Percentiles rank a stretch among this genome's conserved stretches.
Conservation (phyloP, 225 moss, liverwort and hornwort genomes). For the Rhytidiadelphus loreus region DNA sequence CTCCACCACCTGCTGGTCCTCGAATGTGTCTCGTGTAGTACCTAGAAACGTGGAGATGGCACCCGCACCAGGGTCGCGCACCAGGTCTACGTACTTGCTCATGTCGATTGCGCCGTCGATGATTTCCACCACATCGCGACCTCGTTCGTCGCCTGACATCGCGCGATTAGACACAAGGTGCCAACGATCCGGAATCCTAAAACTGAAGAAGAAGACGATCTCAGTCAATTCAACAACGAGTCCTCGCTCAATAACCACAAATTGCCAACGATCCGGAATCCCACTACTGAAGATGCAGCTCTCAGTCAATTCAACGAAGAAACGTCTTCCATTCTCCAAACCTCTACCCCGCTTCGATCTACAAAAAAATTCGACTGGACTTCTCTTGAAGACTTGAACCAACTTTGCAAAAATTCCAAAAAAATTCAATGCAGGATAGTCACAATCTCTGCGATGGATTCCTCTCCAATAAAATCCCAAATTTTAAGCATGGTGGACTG, state of each 20-base stretch:
- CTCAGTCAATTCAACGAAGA: neutral
- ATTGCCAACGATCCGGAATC: neutral
- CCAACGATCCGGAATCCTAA: neutral
- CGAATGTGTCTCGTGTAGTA: constrained; percentile 75
- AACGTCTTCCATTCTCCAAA: neutral
- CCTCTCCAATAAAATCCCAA: neutral
- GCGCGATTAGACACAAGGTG: neutral
- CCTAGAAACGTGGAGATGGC: constrained; percentile 79
- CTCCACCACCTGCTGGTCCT: constrained; percentile 68
- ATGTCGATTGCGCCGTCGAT: constrained; percentile 43
- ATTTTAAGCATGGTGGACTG: neutral
- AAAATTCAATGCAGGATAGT: neutral
- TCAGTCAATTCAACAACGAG: neutral
- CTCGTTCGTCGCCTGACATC: constrained; percentile 1
- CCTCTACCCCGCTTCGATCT: neutral
- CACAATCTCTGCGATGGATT: neutral
- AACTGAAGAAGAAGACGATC: neutral
- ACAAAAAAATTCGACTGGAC: neutral
- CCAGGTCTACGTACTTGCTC: constrained; percentile 55
- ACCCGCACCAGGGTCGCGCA: constrained; percentile 66
- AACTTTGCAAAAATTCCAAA: neutral
- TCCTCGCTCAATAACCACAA: neutral
- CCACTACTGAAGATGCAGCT: neutral
- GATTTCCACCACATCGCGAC: constrained; percentile 47
- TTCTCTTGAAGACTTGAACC: neutral